A percentile compares a stretch with the other conserved stretches of the same genome.
Evolutionary conservation across 2,329 filamentous ascomycete genomes (phyloP).

Genomic region (Epichloe hybrida): DNA sequence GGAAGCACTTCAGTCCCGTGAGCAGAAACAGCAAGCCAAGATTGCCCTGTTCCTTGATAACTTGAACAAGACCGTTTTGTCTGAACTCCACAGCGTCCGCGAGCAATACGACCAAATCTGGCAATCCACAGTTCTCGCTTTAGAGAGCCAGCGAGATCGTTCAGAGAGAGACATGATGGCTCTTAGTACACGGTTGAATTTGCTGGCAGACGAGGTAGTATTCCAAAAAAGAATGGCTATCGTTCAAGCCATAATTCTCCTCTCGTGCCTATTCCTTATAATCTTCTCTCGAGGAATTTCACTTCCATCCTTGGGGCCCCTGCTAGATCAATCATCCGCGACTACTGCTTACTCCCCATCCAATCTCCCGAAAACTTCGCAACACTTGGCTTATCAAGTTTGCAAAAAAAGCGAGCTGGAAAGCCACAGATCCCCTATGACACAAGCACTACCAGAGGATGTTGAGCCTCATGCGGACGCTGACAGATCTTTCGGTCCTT

Average conservation of each 20-base stretch:
- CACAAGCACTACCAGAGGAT: neutral
- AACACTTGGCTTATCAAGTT: constrained; percentile 2
- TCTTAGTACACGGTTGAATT: constrained; percentile 63
- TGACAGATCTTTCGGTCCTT: neutral
- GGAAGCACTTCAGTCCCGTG: constrained; percentile 73
- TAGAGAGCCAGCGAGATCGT: constrained; percentile 78
- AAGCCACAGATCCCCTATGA: neutral
- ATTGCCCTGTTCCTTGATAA: constrained; percentile 68
- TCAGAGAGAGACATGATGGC: constrained; percentile 74
- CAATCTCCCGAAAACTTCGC: constrained; percentile 8
- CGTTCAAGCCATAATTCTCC: constrained; percentile 73
- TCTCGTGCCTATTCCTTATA: constrained; percentile 76
- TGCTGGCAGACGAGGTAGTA: constrained; percentile 85
- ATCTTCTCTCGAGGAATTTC: constrained; percentile 55
- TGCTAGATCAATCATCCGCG: constrained; percentile 14
- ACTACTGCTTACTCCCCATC: constrained; percentile 12
- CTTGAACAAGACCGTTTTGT: constrained; percentile 77
- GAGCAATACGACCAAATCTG: constrained; percentile 91
- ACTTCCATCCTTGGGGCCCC: constrained; percentile 18
- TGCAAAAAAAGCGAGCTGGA: neutral
- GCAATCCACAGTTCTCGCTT: constrained; percentile 86
- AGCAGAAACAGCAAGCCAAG: constrained; percentile 76
- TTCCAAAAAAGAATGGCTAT: constrained; percentile 88
- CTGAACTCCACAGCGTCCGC: constrained; percentile 64
- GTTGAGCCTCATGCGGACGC: neutral